Base-by-base conservation (phyloP, 2,329 filamentous ascomycete genomes). In the Talaromyces sp. region DNA sequence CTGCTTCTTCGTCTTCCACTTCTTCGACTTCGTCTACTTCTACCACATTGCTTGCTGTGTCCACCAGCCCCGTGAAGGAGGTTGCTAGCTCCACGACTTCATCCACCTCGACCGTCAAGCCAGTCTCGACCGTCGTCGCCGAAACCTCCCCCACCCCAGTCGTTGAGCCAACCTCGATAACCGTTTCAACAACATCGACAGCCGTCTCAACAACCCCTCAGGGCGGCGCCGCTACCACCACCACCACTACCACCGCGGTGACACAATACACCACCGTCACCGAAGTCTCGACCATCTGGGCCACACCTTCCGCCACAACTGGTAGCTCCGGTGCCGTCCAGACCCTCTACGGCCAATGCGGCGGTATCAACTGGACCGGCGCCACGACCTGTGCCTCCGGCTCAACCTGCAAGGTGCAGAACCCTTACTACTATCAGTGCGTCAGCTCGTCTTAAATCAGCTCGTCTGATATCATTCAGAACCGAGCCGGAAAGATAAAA, bases 351-450 rank as follows among this genome's bases (percentile, higher is more conserved):
- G 70, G 70, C 11, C 72, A 75, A 68, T 75, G 74, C 58, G 73
- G 72, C 50, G 74, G 74, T 8, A 62, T 19, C 14, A 69, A 68
- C 37, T 75, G 73, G 73, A 73, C 68, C 41, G 74, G 74, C 2
- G 65, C 69, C 24, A 74, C 69, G 2, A 62, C 56, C 7, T 76
- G 74, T 64, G 70, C 64, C 0, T 72, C 67, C 66, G 70, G 69
- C 9, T 68, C 66, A 24, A 75, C 70, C 19, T 76, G 74, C 66
- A 72, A 69, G 9, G 68, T 68, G 27, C 61, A 59, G 49, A 75
- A 72, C 64, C 68, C 69, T 24, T 76, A 68, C 67, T 75, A 75
- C 43, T 75, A 70, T 3, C 73, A 75, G 66, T 75, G 73, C 45
- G 33, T 75, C n/a, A 61, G 50, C n/a, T 41, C 41, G 22, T n/a